Evolutionary conservation across 2,329 filamentous ascomycete genomes (phyloP).

Genomic region (Alternaria postmessia): DNA sequence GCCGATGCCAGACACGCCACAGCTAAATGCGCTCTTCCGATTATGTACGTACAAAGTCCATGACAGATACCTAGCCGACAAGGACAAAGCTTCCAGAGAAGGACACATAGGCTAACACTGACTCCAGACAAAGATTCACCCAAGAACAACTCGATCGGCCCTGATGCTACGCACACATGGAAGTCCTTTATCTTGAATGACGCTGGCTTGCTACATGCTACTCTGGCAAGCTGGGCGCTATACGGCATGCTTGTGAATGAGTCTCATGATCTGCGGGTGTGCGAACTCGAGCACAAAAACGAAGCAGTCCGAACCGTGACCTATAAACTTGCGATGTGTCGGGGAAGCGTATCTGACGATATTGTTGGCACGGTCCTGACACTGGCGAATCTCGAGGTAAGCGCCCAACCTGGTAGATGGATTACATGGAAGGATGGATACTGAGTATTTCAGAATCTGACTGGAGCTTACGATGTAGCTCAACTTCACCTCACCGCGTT

Average conservation of each 20-base stretch:
- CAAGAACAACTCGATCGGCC: conserved; percentile 28
- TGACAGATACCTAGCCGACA: too few relatives aligned
- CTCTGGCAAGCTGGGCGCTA: conserved; percentile 40
- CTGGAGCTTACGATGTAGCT: conserved; percentile 36
- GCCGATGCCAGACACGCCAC: conserved; percentile 31
- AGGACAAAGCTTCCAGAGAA: background rate
- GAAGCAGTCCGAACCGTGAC: conserved; percentile 39
- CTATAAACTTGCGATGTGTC: conserved; percentile 21
- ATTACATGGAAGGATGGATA: rapidly evolving
- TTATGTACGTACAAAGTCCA: conserved; percentile 27
- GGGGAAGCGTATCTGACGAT: conserved; percentile 32
- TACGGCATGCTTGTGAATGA: conserved; percentile 31
- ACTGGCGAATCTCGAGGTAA: conserved; percentile 39
- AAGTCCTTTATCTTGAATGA: conserved; percentile 33
- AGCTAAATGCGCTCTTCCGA: conserved; percentile 32
- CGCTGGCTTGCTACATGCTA: conserved; percentile 35
- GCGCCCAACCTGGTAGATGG: background rate
- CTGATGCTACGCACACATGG: conserved; percentile 35
- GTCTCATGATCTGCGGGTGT: conserved; percentile 18
- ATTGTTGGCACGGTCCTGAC: conserved; percentile 33
- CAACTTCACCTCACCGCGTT: conserved; percentile 24
- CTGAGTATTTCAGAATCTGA: conserved; percentile 29
- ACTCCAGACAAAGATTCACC: conserved; percentile 26
- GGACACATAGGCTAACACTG: background rate
- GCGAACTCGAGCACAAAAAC: conserved; percentile 34